Conservation (phyloP, 169 alveolate genomes). For the Cyclospora cayetanensis region DNA sequence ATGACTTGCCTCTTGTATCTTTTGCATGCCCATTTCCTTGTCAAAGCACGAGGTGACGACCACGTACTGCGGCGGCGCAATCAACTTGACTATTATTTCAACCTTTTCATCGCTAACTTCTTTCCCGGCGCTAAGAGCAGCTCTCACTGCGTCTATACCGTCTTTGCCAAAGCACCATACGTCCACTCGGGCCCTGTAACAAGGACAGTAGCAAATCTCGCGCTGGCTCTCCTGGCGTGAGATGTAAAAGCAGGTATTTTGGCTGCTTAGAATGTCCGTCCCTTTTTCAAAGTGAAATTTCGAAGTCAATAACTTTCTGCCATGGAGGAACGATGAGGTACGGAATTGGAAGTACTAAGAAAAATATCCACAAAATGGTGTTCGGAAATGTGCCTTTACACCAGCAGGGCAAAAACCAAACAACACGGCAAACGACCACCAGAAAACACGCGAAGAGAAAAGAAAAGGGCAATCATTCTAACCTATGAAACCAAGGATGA, state of each 20-base stretch:
- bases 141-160: constrained; percentile 98
- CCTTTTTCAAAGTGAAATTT: background rate
- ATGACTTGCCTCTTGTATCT: constrained; percentile 59
- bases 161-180: constrained; percentile 96
- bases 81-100: constrained; percentile 54
- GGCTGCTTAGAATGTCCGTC: background rate
- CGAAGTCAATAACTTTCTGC: no score
- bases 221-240: no score
- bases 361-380: no score
- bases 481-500: background rate
- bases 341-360: no score
- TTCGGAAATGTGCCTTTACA: no score
- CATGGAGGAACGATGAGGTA: no score
- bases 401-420: no score
- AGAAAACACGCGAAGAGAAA: background rate
- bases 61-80: constrained; percentile 74
- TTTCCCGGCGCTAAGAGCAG: constrained; percentile 83
- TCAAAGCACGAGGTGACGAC: constrained; percentile 69
- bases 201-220: no score
- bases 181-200: constrained; percentile 89
- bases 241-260: background rate
- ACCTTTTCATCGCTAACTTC: constrained; percentile 26
- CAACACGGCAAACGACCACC: no score
- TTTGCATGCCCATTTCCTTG: constrained; percentile 70
- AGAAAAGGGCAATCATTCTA: background rate